These are phyloP conservation scores for Phyllosticta paracitricarpa DNA, from an alignment of 2,329 filamentous ascomycete species.

Conservation along the genomic window DNA sequence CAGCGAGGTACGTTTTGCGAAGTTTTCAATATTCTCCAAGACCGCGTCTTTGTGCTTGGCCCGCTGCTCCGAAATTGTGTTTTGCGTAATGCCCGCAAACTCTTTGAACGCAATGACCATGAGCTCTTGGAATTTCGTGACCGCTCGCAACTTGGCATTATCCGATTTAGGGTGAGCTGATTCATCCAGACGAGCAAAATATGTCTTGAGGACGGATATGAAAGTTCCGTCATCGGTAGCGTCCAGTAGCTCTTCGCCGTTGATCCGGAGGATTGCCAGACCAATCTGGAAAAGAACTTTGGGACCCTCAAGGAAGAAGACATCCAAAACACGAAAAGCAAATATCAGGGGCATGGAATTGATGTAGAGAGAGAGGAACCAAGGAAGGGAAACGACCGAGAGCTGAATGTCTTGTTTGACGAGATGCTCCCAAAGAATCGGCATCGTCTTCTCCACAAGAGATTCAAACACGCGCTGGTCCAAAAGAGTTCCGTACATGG, in stretches of 20 bases:
- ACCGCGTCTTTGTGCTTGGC: constrained; percentile 91
- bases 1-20: constrained; percentile 93
- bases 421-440: constrained; percentile 95
- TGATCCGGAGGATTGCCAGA: constrained; percentile 91
- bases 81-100: constrained; percentile 90
- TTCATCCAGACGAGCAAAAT: constrained; percentile 87
- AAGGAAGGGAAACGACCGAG: constrained; percentile 91
- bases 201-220: constrained; percentile 89
- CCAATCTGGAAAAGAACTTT: constrained; percentile 97
- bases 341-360: constrained; percentile 99
- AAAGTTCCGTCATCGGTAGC: constrained; percentile 92
- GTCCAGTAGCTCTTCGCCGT: constrained; percentile 90
- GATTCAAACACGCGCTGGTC: constrained; percentile 98
- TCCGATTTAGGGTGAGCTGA: constrained; percentile 93
- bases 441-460: constrained; percentile 98
- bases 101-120: constrained; percentile 99
- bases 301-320: constrained; percentile 96
- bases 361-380: constrained; percentile 97
- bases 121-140: constrained; percentile 92
- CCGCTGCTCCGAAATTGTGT: constrained; percentile 78
- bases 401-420: constrained; percentile 93
- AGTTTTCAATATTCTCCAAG: constrained; percentile 90
- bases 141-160: constrained; percentile 85
- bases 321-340: constrained; percentile 89
- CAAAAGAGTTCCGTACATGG: constrained; percentile 96